Percentiles rank a stretch among this genome's conserved stretches.
Conservation (phyloP, 2,329 filamentous ascomycete genomes). For the Myriosclerotinia duriaeana region DNA sequence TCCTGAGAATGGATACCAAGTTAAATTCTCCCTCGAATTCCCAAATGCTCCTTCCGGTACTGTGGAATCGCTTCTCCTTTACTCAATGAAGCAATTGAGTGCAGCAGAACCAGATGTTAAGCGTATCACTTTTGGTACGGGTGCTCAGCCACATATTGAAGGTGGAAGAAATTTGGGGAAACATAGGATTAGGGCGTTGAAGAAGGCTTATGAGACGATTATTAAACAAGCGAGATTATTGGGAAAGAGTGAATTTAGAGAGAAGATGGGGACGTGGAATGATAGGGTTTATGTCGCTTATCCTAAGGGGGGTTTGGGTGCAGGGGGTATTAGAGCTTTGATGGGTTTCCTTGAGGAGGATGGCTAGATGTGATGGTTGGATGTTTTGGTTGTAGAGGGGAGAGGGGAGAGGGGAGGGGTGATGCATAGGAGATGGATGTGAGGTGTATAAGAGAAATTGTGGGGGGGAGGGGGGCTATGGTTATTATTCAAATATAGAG, state of each 20-base stretch:
- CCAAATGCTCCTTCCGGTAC: slow-evolving; percentile 80
- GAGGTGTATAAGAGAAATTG: too few species aligned
- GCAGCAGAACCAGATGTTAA: slow-evolving; percentile 58
- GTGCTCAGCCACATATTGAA: slow-evolving; percentile 70
- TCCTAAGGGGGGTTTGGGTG: slow-evolving; percentile 78
- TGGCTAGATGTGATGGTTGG: not conserved
- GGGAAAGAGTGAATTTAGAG: slow-evolving; percentile 83
- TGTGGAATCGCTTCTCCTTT: slow-evolving; percentile 79
- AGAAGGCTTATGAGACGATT: slow-evolving; percentile 77
- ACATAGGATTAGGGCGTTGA: slow-evolving; percentile 75
- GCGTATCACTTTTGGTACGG: slow-evolving; percentile 82
- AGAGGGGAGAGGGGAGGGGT: not conserved
- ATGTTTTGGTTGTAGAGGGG: not conserved
- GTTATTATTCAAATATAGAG: not conserved
- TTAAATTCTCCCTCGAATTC: slow-evolving; percentile 96
- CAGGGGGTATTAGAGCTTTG: slow-evolving; percentile 79
- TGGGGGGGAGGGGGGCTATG: too few species aligned
- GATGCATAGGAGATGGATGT: too few species aligned
- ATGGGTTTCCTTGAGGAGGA: slow-evolving; percentile 86
- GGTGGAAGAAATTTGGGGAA: slow-evolving; percentile 81
- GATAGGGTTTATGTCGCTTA: slow-evolving; percentile 90
- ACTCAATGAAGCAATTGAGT: slow-evolving; percentile 57
- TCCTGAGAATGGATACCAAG: slow-evolving; percentile 82
- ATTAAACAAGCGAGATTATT: slow-evolving; percentile 79
- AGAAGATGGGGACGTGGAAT: slow-evolving; percentile 83